Base-by-base conservation (phyloP, 805 yeast species). In the Kluyveromyces starmeri region DNA sequence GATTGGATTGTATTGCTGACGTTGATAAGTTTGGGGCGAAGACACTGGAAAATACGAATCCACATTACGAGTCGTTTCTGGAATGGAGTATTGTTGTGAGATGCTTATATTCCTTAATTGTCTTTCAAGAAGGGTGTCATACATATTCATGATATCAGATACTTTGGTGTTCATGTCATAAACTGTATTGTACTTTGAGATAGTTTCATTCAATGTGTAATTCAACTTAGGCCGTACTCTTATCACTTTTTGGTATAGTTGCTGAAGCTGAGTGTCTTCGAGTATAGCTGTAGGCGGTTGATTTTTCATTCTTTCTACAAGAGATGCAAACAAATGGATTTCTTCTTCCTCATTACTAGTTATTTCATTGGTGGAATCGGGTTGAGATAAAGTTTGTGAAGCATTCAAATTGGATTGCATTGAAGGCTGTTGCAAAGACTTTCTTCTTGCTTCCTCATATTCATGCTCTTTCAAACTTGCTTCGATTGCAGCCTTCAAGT, bases 401-500 rank as follows among this genome's bases (percentile, higher is more conserved):
- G 35, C 34, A 20, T 24, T 34, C 18, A 38, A 38, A 6, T 27
- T 36, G n/a, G 36, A 10, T 8, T n/a, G 14, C 13, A 27, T 4
- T 4, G 21, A 17, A 4, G 27, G 22, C 11, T 13, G 22, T 20
- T 17, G 25, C n/a, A 17, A 10, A 31, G 18, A n/a, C 12, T 47
- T 44, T 9, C 65, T 62, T 49, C 37, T 46, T 40, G 37, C 47
- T 15, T 45, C 53, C 28, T 47, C 60, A 20, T 50, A 53, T 43
- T 80, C 73, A 52, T 81, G 67, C 39, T 88, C 96, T 35, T 68
- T 69, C 41, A 92, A 65, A 56, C 95, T 84, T 1, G 95, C 95
- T 11, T 82, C 95, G 38, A 92, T 89, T 0, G 97, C 98, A 1
- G 92, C 94, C 53, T 77, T 83, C 76, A 89, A 72, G 23, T 85